These are phyloP conservation scores for Hypoxylon fragiforme DNA, from an alignment of 495 filamentous ascomycete genomes.

Conservation along the genomic window DNA sequence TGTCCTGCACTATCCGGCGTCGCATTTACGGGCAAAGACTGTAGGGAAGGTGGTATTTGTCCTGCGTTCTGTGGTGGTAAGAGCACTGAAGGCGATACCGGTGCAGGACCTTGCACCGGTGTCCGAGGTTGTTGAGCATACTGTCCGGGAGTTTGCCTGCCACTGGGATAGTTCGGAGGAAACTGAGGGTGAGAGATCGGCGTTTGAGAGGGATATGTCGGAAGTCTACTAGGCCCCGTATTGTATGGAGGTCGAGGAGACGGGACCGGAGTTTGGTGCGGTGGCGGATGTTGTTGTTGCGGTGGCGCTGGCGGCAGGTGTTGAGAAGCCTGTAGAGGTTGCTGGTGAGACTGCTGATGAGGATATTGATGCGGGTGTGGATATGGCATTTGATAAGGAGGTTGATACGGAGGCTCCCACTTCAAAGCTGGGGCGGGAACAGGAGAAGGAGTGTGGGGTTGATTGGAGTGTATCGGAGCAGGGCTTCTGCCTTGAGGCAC, in stretches of 20 bases:
- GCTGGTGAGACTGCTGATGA: constrained; percentile 37
- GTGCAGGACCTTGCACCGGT: constrained; percentile 17
- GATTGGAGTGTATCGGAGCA: constrained; percentile 30
- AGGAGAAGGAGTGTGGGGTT: constrained; percentile 29
- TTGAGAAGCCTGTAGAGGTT: constrained; percentile 23
- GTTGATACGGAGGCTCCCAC: constrained; percentile 57
- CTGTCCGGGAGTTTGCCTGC: constrained; percentile 32
- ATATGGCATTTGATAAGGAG: constrained; percentile 22
- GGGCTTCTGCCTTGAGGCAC: constrained; percentile 34
- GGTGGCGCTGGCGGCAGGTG: constrained; percentile 3
- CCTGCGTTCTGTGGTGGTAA: constrained; percentile 44
- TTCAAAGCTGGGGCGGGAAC: constrained; percentile 38
- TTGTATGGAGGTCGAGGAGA: constrained; percentile 34
- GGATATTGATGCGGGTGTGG: constrained; percentile 18
- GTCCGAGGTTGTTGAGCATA: constrained; percentile 24
- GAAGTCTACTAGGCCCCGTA: constrained; percentile 28
- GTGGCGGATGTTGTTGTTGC: constrained; percentile 7
- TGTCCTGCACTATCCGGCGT: constrained; percentile 37
- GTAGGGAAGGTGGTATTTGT: constrained; percentile 43
- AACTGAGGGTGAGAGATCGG: constrained; percentile 29
- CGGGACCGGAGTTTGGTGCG: constrained; percentile 25
- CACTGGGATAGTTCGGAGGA: constrained; percentile 23
- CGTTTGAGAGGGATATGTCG: constrained; percentile 32
- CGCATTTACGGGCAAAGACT: constrained; percentile 37
- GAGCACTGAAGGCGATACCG: constrained; percentile 37